Evolutionary conservation across 202 grass and related monocot genomes (phyloP).

Genomic region (Zoysia matrella): DNA sequence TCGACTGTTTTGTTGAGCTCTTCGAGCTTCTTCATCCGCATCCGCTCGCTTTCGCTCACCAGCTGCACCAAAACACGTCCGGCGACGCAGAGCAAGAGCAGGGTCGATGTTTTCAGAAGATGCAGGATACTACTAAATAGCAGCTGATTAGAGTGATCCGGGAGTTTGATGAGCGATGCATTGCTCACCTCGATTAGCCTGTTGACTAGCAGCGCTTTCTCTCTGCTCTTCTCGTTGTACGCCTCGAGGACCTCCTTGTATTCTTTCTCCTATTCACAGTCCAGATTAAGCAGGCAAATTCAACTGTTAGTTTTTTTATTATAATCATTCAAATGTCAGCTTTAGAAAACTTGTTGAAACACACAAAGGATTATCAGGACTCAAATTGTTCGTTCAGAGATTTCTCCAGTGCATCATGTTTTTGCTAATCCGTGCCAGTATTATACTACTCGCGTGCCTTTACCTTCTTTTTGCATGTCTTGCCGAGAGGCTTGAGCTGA

Average conservation of each 20-base stretch:
- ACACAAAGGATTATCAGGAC: no score
- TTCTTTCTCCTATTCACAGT: conserved; percentile 77
- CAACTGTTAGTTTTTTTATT: no score
- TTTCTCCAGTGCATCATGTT: no score
- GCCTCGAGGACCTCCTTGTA: conserved; percentile 81
- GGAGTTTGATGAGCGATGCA: not conserved
- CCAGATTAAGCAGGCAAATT: no score
- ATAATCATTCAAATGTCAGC: no score
- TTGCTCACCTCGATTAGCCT: conserved; percentile 63
- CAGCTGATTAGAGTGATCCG: no score
- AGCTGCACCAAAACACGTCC: conserved; percentile 30
- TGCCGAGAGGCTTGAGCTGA: conserved; percentile 85
- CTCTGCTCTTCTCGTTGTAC: no score
- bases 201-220: no score
- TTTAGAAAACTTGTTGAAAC: no score
- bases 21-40: conserved; percentile 98
- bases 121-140: not conserved
- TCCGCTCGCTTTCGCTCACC: conserved; percentile 84
- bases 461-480: conserved; percentile 89
- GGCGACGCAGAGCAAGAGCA: conserved; percentile 12
- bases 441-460: no score
- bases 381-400: not conserved
- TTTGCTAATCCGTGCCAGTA: no score
- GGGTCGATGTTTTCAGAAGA: not conserved
- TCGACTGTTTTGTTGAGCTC: conserved; percentile 16